Base-by-base conservation (phyloP, 345 rosid species). In the Excoecaria cochinchinensis region DNA sequence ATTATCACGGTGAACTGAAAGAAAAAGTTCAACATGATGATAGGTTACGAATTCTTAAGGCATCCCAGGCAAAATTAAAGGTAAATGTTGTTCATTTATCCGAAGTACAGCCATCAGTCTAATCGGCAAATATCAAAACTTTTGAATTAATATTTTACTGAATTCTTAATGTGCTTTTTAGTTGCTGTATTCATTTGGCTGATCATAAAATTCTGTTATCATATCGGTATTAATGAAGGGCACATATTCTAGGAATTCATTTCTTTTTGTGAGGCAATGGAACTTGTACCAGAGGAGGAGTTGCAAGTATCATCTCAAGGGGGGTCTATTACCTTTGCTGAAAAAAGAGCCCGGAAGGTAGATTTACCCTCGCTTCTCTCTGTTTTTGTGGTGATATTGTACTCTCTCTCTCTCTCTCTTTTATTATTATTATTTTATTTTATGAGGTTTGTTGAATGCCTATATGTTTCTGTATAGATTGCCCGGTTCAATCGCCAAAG, bases 321-420 rank as follows among this genome's bases (percentile, higher is more conserved):
- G 52, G 83, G 81, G 66, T 62, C 93, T 46, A 90, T 80, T 80
- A 70, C 88, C 61, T 82, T 86, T 73, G 90, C 86, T 0, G 95
- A 93, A 83, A 88, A 79, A 74, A 90, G 99, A 78, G 98, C 95
- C 69, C 82, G 82, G 19, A 93, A 96, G 99, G 99, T 92, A 76
- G 44, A 47, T 71, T 58, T 42, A 5, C 62, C 22, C 24, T 2
- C 60, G 19, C 60, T 24, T 56, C 60, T 19, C 24, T 56, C n/a
- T 17, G 24, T 58, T 22, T 58, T 24, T 21, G 6, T 14, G 15
- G 1, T 15, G 16, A 4, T 53, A 14, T 53, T 53, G 15, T 17
- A 3, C 52, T 42, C 10, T n/a, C n/a, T n/a, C n/a, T n/a, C n/a
- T n/a, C n/a, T n/a, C n/a, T n/a, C n/a, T 1, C 14, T 72, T 62